Evolutionary conservation across 2,329 filamentous ascomycete genomes (phyloP).

Genomic region (Venturia asperata): DNA sequence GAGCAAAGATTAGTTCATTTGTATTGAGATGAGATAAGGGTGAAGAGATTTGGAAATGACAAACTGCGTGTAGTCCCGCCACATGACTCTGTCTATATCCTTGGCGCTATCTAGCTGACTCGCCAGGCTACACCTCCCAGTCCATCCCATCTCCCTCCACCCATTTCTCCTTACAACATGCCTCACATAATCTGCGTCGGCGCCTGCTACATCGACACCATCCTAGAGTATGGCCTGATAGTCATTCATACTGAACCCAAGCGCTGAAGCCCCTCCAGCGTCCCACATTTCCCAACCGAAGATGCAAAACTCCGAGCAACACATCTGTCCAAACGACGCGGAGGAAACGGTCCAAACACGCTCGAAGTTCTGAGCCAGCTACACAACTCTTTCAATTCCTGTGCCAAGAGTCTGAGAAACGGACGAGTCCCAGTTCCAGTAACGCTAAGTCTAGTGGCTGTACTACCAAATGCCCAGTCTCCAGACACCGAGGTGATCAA

Average conservation of each 20-base stretch:
- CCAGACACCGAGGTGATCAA: constrained; percentile 46
- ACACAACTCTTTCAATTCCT: too few relatives aligned
- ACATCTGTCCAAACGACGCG: constrained; percentile 51
- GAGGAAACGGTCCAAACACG: constrained; percentile 67
- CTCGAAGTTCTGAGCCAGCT: constrained; percentile 65
- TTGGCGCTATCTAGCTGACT: too few relatives aligned
- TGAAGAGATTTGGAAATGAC: neutral
- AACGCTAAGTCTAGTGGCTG: constrained; percentile 35
- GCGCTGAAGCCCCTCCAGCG: constrained; percentile 37
- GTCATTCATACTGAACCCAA: constrained; percentile 18
- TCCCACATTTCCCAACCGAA: constrained; percentile 60
- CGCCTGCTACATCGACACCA: constrained; percentile 65
- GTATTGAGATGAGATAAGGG: neutral
- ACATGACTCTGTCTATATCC: too few relatives aligned
- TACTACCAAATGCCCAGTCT: constrained; percentile 50
- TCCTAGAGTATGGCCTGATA: constrained; percentile 47
- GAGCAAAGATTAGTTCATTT: neutral
- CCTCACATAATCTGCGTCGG: constrained; percentile 58
- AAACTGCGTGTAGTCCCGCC: too few relatives aligned
- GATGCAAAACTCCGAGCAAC: constrained; percentile 66
- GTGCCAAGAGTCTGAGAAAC: too few relatives aligned
- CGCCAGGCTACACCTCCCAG: too few relatives aligned
- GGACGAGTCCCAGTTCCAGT: constrained; percentile 6
- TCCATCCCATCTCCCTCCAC: too few relatives aligned
- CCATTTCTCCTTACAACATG: constrained; percentile 28